phyloP scores from a whole-genome alignment of 2,329 filamentous ascomycete species.

The Calonectria crousiana region DNA sequence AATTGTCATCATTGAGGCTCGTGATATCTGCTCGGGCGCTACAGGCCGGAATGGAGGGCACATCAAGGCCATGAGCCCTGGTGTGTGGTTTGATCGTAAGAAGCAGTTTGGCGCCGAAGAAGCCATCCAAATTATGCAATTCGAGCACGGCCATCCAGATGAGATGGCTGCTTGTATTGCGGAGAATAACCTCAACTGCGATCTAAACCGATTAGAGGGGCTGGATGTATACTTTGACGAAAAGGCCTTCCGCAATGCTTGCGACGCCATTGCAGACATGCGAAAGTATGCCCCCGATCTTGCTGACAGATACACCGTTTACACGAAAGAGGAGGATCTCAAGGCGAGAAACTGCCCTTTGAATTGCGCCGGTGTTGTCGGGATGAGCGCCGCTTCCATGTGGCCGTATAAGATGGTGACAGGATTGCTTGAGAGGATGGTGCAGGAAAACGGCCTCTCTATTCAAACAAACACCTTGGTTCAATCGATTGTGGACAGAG shows the following conservation, averaged over 20 bases:
- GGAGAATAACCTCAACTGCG: slow-evolving; percentile 10
- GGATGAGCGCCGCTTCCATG: slow-evolving; percentile 21
- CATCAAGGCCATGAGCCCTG: slow-evolving; percentile 25
- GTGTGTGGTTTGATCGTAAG: slow-evolving; percentile 25
- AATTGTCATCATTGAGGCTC: slow-evolving; percentile 34
- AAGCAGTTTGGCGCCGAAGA: slow-evolving; percentile 20
- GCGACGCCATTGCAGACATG: slow-evolving; percentile 20
- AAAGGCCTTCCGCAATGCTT: slow-evolving; percentile 19
- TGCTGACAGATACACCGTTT: slow-evolving; percentile 1
- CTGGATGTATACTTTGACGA: slow-evolving; percentile 21
- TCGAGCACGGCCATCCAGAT: slow-evolving; percentile 22
- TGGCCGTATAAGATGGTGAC: slow-evolving; percentile 31
- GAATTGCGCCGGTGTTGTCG: slow-evolving; percentile 18
- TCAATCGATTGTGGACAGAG: neutral
- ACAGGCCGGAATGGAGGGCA: slow-evolving; percentile 42
- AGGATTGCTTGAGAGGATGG: slow-evolving; percentile 6
- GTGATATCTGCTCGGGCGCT: slow-evolving; percentile 32
- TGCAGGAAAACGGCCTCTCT: slow-evolving; percentile 11
- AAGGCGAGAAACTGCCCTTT: slow-evolving; percentile 11
- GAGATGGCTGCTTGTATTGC: slow-evolving; percentile 21
- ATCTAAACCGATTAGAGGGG: slow-evolving; percentile 12
- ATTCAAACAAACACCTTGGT: slow-evolving; percentile 20
- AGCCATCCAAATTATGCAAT: slow-evolving; percentile 25
- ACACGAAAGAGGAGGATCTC: slow-evolving; percentile 12
- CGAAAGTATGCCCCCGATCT: neutral